These are phyloP conservation scores for Chrysophaeum taylorii DNA, from an alignment of 352 stramenopile genomes.

Conservation along the genomic window DNA sequence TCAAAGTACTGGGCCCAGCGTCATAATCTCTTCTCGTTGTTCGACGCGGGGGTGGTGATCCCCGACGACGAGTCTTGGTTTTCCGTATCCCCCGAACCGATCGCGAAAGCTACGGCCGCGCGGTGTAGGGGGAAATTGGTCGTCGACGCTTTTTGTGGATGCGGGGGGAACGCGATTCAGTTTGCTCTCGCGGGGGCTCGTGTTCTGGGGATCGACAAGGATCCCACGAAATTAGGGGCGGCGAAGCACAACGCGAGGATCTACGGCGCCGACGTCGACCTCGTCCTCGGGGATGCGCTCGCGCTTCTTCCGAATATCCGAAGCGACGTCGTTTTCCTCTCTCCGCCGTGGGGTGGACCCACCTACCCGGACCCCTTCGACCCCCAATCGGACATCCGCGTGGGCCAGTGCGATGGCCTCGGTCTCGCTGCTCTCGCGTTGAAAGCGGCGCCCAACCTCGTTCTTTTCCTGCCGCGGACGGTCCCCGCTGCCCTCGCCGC, in stretches of 20 bases:
- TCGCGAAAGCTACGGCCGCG: constrained; percentile 67
- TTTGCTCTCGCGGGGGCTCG: constrained; percentile 68
- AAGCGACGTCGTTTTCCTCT: constrained; percentile 75
- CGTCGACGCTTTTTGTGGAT: constrained; percentile 78
- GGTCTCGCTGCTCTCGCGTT: constrained; percentile 24
- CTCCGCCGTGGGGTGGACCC: constrained; percentile 69
- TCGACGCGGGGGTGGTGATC: constrained; percentile 73
- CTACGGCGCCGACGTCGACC: constrained; percentile 78
- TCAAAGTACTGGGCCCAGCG: constrained; percentile 84
- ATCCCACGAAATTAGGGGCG: constrained; percentile 70
- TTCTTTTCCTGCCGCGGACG: constrained; percentile 32
- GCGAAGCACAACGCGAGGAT: constrained; percentile 73
- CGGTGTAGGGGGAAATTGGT: constrained; percentile 61
- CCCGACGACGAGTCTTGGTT: constrained; percentile 84
- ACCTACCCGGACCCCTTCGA: constrained; percentile 38
- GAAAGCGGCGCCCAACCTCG: constrained; percentile 25
- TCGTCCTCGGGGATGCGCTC: constrained; percentile 71
- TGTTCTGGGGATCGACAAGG: constrained; percentile 81
- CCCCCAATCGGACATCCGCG: constrained; percentile 8
- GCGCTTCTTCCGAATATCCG: constrained; percentile 57
- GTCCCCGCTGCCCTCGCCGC: constrained; percentile 1
- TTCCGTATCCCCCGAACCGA: constrained; percentile 75
- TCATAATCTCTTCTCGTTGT: constrained; percentile 69
- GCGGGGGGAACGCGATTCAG: constrained; percentile 81
- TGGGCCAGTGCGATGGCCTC: constrained; percentile 18